Evolutionary conservation across 164 flowering plant genomes (phyloP).

Genomic region (Paratinospora sagittata): DNA sequence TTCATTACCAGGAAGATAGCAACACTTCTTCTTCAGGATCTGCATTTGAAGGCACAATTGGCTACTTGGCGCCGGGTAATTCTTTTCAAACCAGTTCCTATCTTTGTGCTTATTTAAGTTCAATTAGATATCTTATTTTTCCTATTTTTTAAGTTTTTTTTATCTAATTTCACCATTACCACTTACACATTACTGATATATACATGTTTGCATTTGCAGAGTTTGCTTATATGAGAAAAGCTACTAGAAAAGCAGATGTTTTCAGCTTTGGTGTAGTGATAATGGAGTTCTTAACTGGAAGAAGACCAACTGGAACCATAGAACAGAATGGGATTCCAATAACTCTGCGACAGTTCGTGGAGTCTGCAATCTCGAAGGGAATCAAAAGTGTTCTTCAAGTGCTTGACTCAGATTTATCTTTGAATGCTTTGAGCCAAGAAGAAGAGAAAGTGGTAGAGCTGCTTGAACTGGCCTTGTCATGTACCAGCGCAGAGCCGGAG

Average conservation of each 20-base stretch:
- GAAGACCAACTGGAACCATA: constrained; percentile 60
- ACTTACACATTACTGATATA: neutral
- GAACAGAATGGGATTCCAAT: constrained; percentile 41
- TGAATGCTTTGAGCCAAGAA: constrained; percentile 15
- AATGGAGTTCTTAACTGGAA: constrained; percentile 66
- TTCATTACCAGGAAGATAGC: constrained; percentile 38
- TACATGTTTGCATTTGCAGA: constrained; percentile 32
- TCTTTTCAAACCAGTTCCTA: neutral
- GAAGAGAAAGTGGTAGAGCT: constrained; percentile 32
- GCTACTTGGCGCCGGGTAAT: constrained; percentile 91
- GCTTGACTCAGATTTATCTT: constrained; percentile 43
- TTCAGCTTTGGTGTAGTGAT: constrained; percentile 74
- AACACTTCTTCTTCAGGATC: constrained; percentile 40
- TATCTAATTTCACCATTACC: neutral
- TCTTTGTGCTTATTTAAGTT: neutral
- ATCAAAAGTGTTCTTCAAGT: constrained; percentile 26
- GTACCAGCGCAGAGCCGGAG: constrained; percentile 47
- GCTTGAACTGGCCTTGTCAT: constrained; percentile 48
- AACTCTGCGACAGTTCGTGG: constrained; percentile 53
- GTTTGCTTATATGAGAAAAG: constrained; percentile 70
- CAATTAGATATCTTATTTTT: no score
- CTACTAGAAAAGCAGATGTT: constrained; percentile 72
- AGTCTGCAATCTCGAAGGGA: constrained; percentile 39
- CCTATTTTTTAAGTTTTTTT: no score
- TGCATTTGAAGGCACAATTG: constrained; percentile 80